Conservation (phyloP, 352 stramenopile genomes). For the Globisporangium heterothallicum region DNA sequence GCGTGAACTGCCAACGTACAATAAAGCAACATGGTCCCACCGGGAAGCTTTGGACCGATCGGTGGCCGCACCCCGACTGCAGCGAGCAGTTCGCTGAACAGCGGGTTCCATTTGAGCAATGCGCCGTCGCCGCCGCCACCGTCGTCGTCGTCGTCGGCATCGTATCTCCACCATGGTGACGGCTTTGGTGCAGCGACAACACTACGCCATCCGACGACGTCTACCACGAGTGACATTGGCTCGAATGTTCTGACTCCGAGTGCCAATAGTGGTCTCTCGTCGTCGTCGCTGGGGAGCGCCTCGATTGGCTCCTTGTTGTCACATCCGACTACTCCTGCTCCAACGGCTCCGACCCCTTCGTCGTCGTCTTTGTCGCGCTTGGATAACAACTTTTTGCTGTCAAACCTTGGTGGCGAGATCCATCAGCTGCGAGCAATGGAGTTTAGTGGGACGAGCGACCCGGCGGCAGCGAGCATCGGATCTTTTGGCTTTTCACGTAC, state of each 20-base stretch:
- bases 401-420: slow-evolving; percentile 55
- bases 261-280: neutral
- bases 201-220: no score
- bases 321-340: no score
- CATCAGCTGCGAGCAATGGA: slow-evolving; percentile 25
- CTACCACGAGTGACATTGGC: slow-evolving; percentile 1
- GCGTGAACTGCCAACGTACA: neutral
- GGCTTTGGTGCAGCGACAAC: neutral
- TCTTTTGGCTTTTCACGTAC: slow-evolving; percentile 34
- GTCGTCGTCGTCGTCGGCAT: neutral
- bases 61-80: slow-evolving; percentile 22
- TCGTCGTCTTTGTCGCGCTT: neutral
- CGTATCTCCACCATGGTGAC: neutral
- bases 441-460: slow-evolving; percentile 11
- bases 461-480: slow-evolving; percentile 9
- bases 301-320: no score
- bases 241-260: no score
- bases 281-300: slow-evolving; percentile 11
- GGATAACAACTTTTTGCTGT: slow-evolving; percentile 40
- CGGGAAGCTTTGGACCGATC: slow-evolving; percentile 42
- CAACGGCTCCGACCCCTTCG: no score
- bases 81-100: neutral
- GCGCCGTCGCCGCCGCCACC: slow-evolving; percentile 10
- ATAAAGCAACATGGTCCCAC: slow-evolving; percentile 4
- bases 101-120: slow-evolving; percentile 12